Conservation (phyloP, 2,329 filamentous ascomycete species). For the Lecanicillium sp. region DNA sequence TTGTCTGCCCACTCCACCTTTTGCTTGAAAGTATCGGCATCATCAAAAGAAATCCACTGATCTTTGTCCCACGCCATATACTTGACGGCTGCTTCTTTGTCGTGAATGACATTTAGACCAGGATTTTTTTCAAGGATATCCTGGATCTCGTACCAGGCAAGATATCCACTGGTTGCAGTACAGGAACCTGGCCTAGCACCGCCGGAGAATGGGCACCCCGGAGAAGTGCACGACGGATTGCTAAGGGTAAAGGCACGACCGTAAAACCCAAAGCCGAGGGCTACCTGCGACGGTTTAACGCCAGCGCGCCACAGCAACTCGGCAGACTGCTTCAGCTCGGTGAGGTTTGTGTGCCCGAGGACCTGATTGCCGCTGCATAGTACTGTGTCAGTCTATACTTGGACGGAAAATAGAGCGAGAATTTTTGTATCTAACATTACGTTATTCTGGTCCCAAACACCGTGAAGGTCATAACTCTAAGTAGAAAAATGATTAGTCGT, state of each 20-base stretch:
- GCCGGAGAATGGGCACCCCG: conserved; percentile 19
- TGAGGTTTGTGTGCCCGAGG: conserved; percentile 39
- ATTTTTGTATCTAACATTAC: neutral
- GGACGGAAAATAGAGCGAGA: no score
- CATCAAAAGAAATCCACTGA: conserved; percentile 19
- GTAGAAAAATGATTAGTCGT: neutral
- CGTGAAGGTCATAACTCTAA: conserved; percentile 39
- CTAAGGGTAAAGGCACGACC: conserved; percentile 23
- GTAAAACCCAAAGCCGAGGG: conserved; percentile 37
- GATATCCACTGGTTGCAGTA: conserved; percentile 7
- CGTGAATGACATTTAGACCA: conserved; percentile 15
- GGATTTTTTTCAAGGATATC: conserved; percentile 13
- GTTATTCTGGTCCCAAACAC: conserved; percentile 32
- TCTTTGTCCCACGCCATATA: conserved; percentile 17
- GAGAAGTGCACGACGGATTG: conserved; percentile 16
- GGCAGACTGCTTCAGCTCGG: conserved; percentile 36
- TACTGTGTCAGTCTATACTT: neutral
- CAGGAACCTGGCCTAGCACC: conserved; percentile 16
- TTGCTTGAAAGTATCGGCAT: conserved; percentile 18
- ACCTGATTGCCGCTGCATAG: conserved; percentile 27
- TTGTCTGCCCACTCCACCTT: no score
- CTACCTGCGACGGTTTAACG: conserved; percentile 33
- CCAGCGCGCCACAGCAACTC: conserved; percentile 40
- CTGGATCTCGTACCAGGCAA: conserved; percentile 11
- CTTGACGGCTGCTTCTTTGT: conserved; percentile 19